A percentile compares a stretch with the other conserved stretches of the same genome.
Evolutionary conservation across 2,329 filamentous ascomycete genomes (phyloP).

Genomic region (Botrytis fragariae): DNA sequence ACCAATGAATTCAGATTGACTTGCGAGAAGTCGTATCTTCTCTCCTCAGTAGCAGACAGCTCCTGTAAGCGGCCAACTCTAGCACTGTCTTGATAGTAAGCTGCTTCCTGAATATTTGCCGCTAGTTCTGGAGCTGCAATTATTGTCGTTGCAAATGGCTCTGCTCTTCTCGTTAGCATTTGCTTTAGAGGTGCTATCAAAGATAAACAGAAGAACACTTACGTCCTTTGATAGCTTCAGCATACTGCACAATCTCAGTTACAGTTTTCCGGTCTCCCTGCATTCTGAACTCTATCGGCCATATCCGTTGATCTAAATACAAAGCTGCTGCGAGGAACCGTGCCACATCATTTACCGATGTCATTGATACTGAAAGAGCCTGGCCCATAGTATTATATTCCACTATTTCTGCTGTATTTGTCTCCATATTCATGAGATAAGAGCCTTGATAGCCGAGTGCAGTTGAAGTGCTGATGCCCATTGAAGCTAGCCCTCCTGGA

Average conservation of each 20-base stretch:
- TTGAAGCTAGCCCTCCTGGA: conserved; percentile 59
- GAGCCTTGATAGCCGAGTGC: conserved; percentile 56
- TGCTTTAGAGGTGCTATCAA: not conserved
- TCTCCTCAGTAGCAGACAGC: conserved; percentile 65
- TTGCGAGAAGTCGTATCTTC: conserved; percentile 62
- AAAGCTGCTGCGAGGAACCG: conserved; percentile 69
- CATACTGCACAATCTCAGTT: conserved; percentile 55
- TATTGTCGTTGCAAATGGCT: conserved; percentile 27
- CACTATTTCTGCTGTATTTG: conserved; percentile 58
- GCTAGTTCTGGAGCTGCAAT: conserved; percentile 29
- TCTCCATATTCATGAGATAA: conserved; percentile 63
- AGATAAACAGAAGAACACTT: conserved; percentile 28
- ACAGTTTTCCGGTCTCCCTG: conserved; percentile 64
- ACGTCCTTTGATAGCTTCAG: conserved; percentile 50
- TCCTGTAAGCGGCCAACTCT: conserved; percentile 56
- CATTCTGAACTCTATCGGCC: conserved; percentile 69
- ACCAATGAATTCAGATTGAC: conserved; percentile 58
- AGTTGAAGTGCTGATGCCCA: conserved; percentile 57
- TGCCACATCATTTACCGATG: conserved; percentile 66
- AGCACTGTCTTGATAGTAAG: conserved; percentile 44
- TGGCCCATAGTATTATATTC: conserved; percentile 51
- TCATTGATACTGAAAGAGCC: conserved; percentile 61
- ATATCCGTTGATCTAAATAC: conserved; percentile 57
- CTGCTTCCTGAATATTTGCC: conserved; percentile 26
- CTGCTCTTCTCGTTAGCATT: conserved; percentile 19